Evolutionary conservation across 305 asterid genomes (phyloP).

Genomic region (Fraxinus greggii): DNA sequence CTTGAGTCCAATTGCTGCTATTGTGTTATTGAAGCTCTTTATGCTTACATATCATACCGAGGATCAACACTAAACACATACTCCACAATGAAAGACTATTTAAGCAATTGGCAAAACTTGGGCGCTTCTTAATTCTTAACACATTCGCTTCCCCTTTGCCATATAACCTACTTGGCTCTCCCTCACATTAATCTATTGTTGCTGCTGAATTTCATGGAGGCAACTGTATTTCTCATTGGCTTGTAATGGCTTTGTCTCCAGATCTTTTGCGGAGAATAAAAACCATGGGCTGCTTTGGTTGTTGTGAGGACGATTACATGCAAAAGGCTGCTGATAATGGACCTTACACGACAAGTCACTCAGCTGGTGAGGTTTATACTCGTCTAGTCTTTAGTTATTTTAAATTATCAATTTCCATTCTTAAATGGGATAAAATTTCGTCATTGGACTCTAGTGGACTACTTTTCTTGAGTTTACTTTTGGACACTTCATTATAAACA

Average conservation of each 20-base stretch:
- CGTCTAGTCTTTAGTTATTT: not conserved
- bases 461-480: not conserved
- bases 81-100: not conserved
- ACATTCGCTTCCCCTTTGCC: not conserved
- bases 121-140: not conserved
- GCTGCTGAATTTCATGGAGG: not conserved
- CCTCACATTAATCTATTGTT: not conserved
- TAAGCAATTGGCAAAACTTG: not conserved
- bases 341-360: slow-evolving; percentile 44
- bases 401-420: not conserved
- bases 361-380: slow-evolving; percentile 47
- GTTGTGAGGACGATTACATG: slow-evolving; percentile 66
- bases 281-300: slow-evolving; percentile 67
- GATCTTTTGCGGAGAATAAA: slow-evolving; percentile 17
- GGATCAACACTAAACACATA: not conserved
- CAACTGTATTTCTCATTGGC: slow-evolving; percentile 10
- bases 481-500: not conserved
- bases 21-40: not conserved
- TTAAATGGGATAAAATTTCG: not conserved
- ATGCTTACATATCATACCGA: not conserved
- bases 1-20: not conserved
- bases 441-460: not conserved
- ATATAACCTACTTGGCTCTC: not conserved
- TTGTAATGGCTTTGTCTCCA: slow-evolving; percentile 23
- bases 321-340: slow-evolving; percentile 63